phyloP scores from a whole-genome alignment of 371 early-diverging fungal genomes.

The Dinochytrium kinnereticum region DNA sequence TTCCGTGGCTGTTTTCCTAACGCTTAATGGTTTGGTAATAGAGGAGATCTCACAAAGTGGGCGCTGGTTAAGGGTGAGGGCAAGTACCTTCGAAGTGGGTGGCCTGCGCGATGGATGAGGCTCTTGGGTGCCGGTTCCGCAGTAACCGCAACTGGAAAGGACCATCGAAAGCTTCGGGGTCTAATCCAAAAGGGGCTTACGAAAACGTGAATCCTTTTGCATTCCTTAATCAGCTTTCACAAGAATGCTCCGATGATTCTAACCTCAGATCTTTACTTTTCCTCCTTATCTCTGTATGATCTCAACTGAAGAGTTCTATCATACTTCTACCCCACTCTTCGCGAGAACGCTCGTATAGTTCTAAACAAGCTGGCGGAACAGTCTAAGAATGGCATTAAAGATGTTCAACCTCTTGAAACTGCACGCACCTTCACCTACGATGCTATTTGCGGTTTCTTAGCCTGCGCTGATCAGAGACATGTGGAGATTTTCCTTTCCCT shows the following conservation, averaged over 20 bases:
- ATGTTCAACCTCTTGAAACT: not conserved
- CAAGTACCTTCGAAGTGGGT: not conserved
- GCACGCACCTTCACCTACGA: conserved; percentile 18
- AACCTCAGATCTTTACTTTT: no score
- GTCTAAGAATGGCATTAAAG: not conserved
- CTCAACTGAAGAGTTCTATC: conserved; percentile 4
- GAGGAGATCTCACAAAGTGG: not conserved
- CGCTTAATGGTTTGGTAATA: no score
- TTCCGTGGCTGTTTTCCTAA: not conserved
- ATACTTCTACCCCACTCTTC: conserved; percentile 2
- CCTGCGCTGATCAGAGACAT: conserved; percentile 11
- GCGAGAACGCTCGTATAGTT: not conserved
- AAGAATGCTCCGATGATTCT: not conserved
- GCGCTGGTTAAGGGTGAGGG: conserved; percentile 1
- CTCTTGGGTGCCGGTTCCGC: conserved; percentile 15
- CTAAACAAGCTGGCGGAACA: not conserved
- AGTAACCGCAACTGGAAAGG: not conserved
- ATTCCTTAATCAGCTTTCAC: no score
- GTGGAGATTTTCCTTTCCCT: conserved; percentile 1
- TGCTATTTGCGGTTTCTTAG: conserved; percentile 20
- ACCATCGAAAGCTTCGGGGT: not conserved
- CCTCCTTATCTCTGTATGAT: no score
- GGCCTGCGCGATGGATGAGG: conserved; percentile 7
- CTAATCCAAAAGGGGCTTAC: conserved; percentile 17
- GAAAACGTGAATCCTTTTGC: not conserved